Conservation (phyloP, 2,329 filamentous ascomycete genomes). For the Akanthomyces uredinophilus region DNA sequence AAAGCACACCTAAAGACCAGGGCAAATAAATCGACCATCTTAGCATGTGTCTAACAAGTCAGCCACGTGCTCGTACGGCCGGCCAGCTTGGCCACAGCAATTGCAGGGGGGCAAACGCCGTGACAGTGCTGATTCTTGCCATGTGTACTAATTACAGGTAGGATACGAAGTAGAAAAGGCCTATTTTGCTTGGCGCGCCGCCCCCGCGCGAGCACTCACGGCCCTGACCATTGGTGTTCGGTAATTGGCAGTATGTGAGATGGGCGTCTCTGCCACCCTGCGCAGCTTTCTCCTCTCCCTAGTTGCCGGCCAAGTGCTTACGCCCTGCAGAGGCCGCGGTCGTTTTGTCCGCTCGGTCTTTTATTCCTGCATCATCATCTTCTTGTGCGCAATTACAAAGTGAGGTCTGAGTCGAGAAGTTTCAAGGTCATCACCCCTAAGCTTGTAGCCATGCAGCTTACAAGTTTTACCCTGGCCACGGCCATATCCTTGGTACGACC, state of each 20-base stretch:
- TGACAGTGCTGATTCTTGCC: not conserved
- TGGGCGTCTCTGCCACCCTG: not conserved
- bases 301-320: slow-evolving; percentile 5
- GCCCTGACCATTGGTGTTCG: not conserved
- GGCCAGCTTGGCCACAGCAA: not conserved
- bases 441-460: not conserved
- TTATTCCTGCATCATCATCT: not conserved
- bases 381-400: not conserved
- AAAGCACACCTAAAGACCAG: not conserved
- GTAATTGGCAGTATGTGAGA: not conserved
- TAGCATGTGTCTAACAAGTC: not conserved
- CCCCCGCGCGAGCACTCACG: not conserved
- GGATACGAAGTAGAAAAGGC: not conserved
- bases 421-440: not conserved
- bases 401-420: not conserved
- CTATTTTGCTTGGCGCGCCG: not conserved
- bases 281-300: not conserved
- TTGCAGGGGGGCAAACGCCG: not conserved
- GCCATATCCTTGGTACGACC: slow-evolving; percentile 3
- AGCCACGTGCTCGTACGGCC: not conserved
- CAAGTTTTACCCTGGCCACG: slow-evolving; percentile 3
- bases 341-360: not conserved
- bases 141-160: slow-evolving; percentile 4
- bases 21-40: not conserved
- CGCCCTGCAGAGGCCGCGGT: not conserved